Evolutionary conservation across 768 basidiomycete genomes (phyloP).

Genomic region (Artomyces pyxidatus): DNA sequence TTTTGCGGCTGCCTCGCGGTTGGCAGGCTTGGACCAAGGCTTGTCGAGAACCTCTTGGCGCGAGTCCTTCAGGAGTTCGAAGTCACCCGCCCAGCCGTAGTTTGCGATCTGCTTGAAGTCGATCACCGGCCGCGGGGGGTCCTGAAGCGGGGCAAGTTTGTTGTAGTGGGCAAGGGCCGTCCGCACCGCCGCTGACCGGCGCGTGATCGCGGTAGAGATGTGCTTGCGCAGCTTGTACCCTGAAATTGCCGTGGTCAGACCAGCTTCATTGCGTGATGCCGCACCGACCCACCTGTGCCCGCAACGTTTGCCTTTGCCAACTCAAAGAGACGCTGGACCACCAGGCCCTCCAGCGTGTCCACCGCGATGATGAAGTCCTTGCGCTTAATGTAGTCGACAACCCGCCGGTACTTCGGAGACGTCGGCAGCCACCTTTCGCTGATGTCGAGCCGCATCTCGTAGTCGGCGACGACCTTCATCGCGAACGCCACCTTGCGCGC

Average conservation of each 20-base stretch:
- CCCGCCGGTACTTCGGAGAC: background rate
- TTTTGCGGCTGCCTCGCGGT: background rate
- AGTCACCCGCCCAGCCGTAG: background rate
- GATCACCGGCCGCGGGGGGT: background rate
- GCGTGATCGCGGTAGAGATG: background rate
- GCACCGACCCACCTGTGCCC: background rate
- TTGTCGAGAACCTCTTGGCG: background rate
- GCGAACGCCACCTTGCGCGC: background rate
- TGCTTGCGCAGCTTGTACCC: constrained; percentile 1
- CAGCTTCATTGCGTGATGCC: too few species aligned
- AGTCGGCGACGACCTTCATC: background rate
- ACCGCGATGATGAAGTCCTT: background rate
- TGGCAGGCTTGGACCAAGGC: background rate
- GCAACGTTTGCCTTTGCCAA: background rate
- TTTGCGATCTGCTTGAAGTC: background rate
- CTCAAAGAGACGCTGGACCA: background rate
- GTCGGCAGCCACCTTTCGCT: background rate
- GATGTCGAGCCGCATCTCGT: background rate
- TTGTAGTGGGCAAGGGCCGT: background rate
- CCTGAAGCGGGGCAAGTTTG: background rate
- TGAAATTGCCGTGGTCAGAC: background rate
- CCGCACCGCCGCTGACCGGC: background rate
- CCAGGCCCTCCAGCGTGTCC: background rate
- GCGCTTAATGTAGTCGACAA: background rate
- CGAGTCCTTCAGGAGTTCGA: background rate